These are phyloP conservation scores for Collybia mongolica DNA, from an alignment of 768 basidiomycete genomes.

Conservation along the genomic window DNA sequence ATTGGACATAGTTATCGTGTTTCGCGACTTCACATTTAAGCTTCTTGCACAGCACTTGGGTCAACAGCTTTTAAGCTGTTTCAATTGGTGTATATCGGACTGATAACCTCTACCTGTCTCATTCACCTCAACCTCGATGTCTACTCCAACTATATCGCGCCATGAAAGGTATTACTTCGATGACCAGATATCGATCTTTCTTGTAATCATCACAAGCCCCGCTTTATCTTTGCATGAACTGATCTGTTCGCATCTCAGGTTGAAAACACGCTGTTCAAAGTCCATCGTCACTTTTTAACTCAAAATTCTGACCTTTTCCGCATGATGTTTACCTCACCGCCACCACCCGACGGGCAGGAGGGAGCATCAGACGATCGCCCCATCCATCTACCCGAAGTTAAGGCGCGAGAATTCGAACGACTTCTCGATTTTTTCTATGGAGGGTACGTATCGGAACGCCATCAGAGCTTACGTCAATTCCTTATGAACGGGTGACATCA, in stretches of 20 bases:
- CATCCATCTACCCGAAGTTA: constrained; percentile 30
- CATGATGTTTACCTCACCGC: constrained; percentile 32
- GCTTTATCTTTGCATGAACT: neutral
- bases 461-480: constrained; percentile 4
- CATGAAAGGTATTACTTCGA: neutral
- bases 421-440: constrained; percentile 38
- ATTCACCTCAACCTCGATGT: no score
- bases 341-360: constrained; percentile 19
- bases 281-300: constrained; percentile 37
- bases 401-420: constrained; percentile 30
- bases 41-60: no score
- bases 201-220: neutral
- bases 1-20: no score
- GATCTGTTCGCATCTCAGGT: constrained; percentile 24
- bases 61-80: no score
- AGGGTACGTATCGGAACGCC: constrained; percentile 23
- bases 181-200: neutral
- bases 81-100: no score
- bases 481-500: constrained; percentile 3
- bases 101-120: no score
- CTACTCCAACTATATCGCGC: neutral
- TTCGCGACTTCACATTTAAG: no score
- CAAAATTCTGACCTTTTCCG: constrained; percentile 37
- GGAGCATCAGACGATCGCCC: constrained; percentile 30
- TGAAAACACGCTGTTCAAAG: constrained; percentile 29